Percentiles rank a stretch among this genome's conserved stretches.
phyloP scores from a whole-genome alignment of 495 filamentous ascomycete genomes.

The Penicillium roqueforti region DNA sequence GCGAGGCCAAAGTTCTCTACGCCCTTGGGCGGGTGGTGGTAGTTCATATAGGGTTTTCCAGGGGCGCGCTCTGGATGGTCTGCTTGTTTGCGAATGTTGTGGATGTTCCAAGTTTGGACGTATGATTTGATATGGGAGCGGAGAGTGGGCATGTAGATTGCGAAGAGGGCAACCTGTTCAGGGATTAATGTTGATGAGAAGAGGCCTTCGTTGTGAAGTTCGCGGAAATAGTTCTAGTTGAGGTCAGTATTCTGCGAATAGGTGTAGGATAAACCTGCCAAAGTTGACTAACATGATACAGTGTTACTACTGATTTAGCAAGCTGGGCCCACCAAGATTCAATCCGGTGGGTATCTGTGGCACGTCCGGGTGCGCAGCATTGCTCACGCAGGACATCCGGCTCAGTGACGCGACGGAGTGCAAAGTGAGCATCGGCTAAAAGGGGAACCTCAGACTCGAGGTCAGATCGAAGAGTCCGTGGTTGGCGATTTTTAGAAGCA shows the following conservation, averaged over 20 bases:
- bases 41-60: conserved; percentile 20
- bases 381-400: conserved; percentile 3
- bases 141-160: conserved; percentile 19
- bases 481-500: conserved; percentile 2
- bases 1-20: conserved; percentile 14
- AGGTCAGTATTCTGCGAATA: background rate
- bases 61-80: conserved; percentile 12
- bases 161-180: conserved; percentile 17
- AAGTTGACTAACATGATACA: conserved; percentile 9
- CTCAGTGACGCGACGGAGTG: conserved; percentile 25
- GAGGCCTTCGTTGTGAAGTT: conserved; percentile 9
- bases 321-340: conserved; percentile 18
- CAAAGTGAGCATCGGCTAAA: conserved; percentile 12
- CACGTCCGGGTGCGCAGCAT: conserved; percentile 13
- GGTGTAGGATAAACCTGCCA: background rate
- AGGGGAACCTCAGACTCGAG: conserved; percentile 14
- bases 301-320: conserved; percentile 6
- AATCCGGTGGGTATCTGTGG: conserved; percentile 17
- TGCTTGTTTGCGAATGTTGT: conserved; percentile 16
- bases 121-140: conserved; percentile 12
- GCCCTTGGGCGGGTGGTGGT: conserved; percentile 12
- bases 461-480: conserved; percentile 13
- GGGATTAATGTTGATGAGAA: conserved; percentile 8
- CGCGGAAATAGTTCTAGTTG: conserved; percentile 13
- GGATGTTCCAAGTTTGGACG: conserved; percentile 16